phyloP scores from a whole-genome alignment of 805 yeast species.

The baker's yeast (Saccharomyces cerevisiae) region DNA sequence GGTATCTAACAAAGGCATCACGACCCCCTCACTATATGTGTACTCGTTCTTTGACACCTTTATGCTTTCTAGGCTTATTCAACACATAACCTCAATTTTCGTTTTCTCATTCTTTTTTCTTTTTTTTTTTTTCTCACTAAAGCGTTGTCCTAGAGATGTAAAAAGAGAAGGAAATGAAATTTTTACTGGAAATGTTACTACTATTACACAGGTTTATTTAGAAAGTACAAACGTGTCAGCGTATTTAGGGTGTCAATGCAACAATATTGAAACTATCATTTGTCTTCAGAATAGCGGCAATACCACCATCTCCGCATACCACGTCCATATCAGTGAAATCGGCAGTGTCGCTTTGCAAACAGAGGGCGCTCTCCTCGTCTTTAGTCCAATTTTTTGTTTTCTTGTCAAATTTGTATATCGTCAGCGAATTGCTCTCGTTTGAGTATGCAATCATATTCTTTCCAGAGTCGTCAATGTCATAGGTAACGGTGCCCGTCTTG shows the following conservation, averaged over 20 bases:
- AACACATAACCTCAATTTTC: not conserved
- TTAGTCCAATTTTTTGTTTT: not conserved
- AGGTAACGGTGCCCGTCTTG: conserved; percentile 5
- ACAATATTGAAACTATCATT: not conserved
- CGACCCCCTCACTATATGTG: not conserved
- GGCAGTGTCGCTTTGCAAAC: not conserved
- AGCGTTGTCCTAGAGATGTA: not conserved
- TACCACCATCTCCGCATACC: not conserved
- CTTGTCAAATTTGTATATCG: conserved; percentile 1
- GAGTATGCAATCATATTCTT: not conserved
- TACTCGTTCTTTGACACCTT: not conserved
- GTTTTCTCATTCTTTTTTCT: not conserved
- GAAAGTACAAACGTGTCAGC: not conserved
- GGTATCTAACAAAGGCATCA: conserved; percentile 25
- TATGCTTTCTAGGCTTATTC: not conserved
- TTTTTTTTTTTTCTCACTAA: not conserved
- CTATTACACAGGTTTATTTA: not conserved
- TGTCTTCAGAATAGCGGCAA: not conserved
- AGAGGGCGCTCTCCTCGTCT: not conserved
- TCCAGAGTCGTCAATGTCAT: conserved; percentile 4
- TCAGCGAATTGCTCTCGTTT: not conserved
- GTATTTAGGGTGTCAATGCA: not conserved
- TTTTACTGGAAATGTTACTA: not conserved
- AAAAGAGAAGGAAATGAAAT: not conserved
- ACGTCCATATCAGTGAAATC: not conserved